Evolutionary conservation across 352 stramenopile genomes (phyloP), one percentile per base, ranked within the genome.

Genomic region (Pythium coloratum): DNA sequence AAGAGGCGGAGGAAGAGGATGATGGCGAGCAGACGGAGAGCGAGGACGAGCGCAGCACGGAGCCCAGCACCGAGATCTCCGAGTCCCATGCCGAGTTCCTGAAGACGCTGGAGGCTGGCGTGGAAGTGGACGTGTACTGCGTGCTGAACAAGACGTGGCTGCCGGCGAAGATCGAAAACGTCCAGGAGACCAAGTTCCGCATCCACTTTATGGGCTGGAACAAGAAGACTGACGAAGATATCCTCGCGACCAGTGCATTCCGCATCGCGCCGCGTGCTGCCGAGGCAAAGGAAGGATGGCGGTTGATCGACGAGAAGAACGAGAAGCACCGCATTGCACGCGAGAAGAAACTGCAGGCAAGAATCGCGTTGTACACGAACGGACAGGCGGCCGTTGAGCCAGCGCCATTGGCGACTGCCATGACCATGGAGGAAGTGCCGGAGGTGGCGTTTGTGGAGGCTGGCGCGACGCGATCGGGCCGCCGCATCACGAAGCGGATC

Each of bases 151-250:
- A 85, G 38, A 59, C 66, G 50, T 93, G 84, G 84, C 66, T 91
- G 54, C 67, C 84, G 3, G 82, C 82, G 32, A 88, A 84, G 62
- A 76, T 91, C 44, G 75, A 84, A 16, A 42, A 36, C 4, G 46
- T 78, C 12, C 51, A 75, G 53, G 76, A 76, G 2, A 61, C 65
- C 2, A 26, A 59, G 13, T 80, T 73, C 56, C 76, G 42, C 34
- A 73, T 93, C 59, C 82, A 91, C 54, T 93, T 81, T 62, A 80
- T 93, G 71, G 81, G 78, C 33, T 91, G 81, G 82, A 89, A 78
- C 59, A 80, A 80, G 16, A 77, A 75, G 34, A 75, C 69, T 20
- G 75, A 91, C 61, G 84, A 91, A 42, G 62, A 77, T 28, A 82
- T 91, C 53, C 54, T 56, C 8, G 69, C 67, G 30, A 18, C 44